Conservation (phyloP, 1,139 yeast species). For the Zygotorulaspora mrakii region DNA sequence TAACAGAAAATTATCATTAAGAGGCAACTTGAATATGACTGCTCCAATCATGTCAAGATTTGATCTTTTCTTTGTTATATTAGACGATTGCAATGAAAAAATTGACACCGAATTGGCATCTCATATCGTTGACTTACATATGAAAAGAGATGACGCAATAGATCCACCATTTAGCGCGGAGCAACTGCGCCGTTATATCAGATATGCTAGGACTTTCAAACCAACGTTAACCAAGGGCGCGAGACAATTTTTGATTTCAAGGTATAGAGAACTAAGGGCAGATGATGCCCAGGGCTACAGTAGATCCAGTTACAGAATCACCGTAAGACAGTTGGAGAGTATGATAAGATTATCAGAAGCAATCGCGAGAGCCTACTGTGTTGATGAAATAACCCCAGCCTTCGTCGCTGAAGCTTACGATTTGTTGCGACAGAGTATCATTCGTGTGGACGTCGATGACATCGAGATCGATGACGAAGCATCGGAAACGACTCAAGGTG, state of each 20-base stretch:
- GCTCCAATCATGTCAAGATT: constrained; percentile 99
- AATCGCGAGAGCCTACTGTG: constrained; percentile 95
- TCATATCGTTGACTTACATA: constrained; percentile 90
- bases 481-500: constrained; percentile 13
- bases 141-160: constrained; percentile 87
- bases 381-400: constrained; percentile 78
- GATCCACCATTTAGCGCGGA: constrained; percentile 88
- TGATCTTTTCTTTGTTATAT: constrained; percentile 87
- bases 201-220: constrained; percentile 88
- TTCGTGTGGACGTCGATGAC: constrained; percentile 93
- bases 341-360: constrained; percentile 94
- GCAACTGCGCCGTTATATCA: constrained; percentile 82
- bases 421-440: constrained; percentile 82
- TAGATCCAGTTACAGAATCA: constrained; percentile 82
- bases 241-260: constrained; percentile 67
- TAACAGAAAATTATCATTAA: constrained; percentile 75
- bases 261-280: constrained; percentile 81
- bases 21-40: constrained; percentile 93
- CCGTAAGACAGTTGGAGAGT: constrained; percentile 94
- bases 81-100: constrained; percentile 92
- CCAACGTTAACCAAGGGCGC: constrained; percentile 86
- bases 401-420: constrained; percentile 95
- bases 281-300: constrained; percentile 87
- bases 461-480: constrained; percentile 71
- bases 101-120: constrained; percentile 86